Conservation (phyloP, 495 filamentous ascomycete genomes). For the Aspergillus egyptiacus region DNA sequence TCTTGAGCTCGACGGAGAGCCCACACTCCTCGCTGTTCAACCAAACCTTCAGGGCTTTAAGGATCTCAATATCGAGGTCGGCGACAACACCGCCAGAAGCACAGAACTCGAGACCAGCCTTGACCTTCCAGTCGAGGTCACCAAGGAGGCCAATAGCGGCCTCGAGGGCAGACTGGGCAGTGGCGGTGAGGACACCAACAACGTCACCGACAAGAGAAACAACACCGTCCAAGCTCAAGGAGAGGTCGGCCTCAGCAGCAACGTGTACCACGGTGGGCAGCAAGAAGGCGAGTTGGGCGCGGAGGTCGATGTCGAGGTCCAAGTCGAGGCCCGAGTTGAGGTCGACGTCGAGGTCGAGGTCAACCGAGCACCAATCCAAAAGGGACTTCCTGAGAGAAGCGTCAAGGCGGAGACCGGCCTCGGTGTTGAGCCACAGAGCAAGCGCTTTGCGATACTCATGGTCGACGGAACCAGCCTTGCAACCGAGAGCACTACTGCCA, state of each 20-base stretch:
- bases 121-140: slow-evolving; percentile 25
- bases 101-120: slow-evolving; percentile 33
- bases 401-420: slow-evolving; percentile 21
- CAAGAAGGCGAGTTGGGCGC: slow-evolving; percentile 32
- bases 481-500: slow-evolving; percentile 36
- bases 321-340: slow-evolving; percentile 19
- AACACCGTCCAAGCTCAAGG: slow-evolving; percentile 40
- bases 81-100: slow-evolving; percentile 33
- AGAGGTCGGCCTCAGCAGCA: slow-evolving; percentile 35
- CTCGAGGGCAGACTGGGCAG: slow-evolving; percentile 28
- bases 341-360: slow-evolving; percentile 19
- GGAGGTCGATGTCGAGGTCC: slow-evolving; percentile 21
- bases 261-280: slow-evolving; percentile 33
- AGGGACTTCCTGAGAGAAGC: slow-evolving; percentile 25
- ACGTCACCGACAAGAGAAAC: slow-evolving; percentile 25
- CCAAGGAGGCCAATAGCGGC: slow-evolving; percentile 25
- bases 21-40: slow-evolving; percentile 26
- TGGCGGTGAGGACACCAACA: slow-evolving; percentile 28
- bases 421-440: slow-evolving; percentile 29
- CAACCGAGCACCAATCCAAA: slow-evolving; percentile 27
- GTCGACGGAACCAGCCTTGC: slow-evolving; percentile 28
- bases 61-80: slow-evolving; percentile 32
- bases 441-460: slow-evolving; percentile 28
- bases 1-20: slow-evolving; percentile 29
- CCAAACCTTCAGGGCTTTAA: slow-evolving; percentile 31